Conservation (phyloP, 768 basidiomycete genomes). For the Coprinopsis cinerea region DNA sequence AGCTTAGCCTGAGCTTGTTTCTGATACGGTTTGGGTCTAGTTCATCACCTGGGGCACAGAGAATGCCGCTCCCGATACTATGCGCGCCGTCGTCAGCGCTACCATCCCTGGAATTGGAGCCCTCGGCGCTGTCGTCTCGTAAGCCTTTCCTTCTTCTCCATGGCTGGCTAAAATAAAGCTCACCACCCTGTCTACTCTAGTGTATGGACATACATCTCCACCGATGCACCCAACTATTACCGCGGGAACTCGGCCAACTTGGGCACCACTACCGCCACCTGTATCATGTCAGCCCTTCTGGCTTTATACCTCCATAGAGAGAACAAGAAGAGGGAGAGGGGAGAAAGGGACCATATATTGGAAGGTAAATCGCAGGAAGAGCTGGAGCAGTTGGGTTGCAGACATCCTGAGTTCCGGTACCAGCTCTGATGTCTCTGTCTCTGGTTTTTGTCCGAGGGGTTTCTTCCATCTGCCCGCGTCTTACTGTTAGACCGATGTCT, state of each 20-base stretch:
- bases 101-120: conserved; percentile 41
- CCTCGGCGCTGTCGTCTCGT: conserved; percentile 41
- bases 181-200: conserved; percentile 16
- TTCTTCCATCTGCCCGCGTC: no score
- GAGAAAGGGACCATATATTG: conserved; percentile 29
- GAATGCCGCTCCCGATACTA: conserved; percentile 45
- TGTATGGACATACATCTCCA: conserved; percentile 43
- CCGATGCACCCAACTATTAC: conserved; percentile 40
- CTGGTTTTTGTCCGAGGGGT: not conserved
- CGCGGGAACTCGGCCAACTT: conserved; percentile 42
- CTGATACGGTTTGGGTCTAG: no score
- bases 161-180: not conserved
- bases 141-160: conserved; percentile 10
- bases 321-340: conserved; percentile 30
- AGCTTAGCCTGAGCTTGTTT: not conserved
- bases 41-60: conserved; percentile 42
- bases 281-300: not conserved
- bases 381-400: conserved; percentile 28
- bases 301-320: conserved; percentile 28
- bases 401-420: conserved; percentile 33
- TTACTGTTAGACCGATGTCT: no score
- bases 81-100: conserved; percentile 39
- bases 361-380: conserved; percentile 25
- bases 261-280: conserved; percentile 9
- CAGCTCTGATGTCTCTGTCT: conserved; percentile 17